Evolutionary conservation across 495 filamentous ascomycete species (phyloP).

Genomic region (Aspergillus avenaceus): DNA sequence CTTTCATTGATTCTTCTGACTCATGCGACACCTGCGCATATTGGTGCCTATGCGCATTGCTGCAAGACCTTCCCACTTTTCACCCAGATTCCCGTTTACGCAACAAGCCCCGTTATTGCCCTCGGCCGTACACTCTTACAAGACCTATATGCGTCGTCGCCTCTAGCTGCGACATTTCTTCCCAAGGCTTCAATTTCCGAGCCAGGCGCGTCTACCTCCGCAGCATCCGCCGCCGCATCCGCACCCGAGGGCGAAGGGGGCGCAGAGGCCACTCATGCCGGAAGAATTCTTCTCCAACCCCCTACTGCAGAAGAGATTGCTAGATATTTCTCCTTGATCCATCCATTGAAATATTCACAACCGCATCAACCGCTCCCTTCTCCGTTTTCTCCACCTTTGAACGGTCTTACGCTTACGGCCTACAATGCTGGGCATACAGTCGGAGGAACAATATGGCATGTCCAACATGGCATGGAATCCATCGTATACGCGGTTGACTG

Average conservation of each 20-base stretch:
- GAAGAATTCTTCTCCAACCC: conserved; percentile 67
- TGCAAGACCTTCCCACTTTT: conserved; percentile 95
- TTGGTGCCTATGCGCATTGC: conserved; percentile 93
- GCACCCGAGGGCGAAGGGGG: conserved; percentile 18
- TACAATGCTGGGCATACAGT: conserved; percentile 96
- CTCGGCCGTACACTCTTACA: conserved; percentile 87
- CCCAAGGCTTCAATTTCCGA: conserved; percentile 64
- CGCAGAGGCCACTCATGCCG: conserved; percentile 23
- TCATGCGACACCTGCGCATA: conserved; percentile 83
- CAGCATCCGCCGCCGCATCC: conserved; percentile 29
- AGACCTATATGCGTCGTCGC: conserved; percentile 88
- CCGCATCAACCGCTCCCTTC: conserved; percentile 83
- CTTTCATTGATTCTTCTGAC: conserved; percentile 93
- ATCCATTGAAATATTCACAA: conserved; percentile 94
- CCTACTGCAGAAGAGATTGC: conserved; percentile 86
- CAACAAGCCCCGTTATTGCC: conserved; percentile 87
- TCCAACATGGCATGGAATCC: conserved; percentile 93
- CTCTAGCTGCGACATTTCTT: conserved; percentile 78
- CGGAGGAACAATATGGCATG: conserved; percentile 97
- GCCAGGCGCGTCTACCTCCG: conserved; percentile 49
- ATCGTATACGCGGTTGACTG: conserved; percentile 98
- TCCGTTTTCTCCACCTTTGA: conserved; percentile 80
- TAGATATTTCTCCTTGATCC: conserved; percentile 86
- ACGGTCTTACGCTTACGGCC: conserved; percentile 92
- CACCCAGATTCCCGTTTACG: conserved; percentile 90